A percentile compares a stretch with the other conserved stretches of the same genome.
These are phyloP conservation scores for Boletus reticuloceps DNA, from an alignment of 768 basidiomycete genomes.

Conservation along the genomic window DNA sequence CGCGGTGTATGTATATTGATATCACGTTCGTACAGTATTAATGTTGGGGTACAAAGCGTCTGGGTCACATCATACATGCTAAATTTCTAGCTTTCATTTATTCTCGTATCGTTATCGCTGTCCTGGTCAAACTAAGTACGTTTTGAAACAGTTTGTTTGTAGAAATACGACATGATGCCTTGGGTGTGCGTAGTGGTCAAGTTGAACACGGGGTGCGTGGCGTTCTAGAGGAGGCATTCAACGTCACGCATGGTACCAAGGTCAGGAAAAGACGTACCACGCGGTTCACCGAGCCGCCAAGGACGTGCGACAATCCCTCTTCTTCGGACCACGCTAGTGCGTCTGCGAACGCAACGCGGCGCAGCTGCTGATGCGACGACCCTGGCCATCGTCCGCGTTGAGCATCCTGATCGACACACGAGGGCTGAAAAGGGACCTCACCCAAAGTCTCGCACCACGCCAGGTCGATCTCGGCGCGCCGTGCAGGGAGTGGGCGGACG, in stretches of 20 bases:
- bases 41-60: no score
- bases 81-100: neutral
- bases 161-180: constrained; percentile 70
- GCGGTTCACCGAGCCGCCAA: constrained; percentile 62
- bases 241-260: no score
- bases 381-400: constrained; percentile 25
- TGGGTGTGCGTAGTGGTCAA: constrained; percentile 67
- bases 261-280: constrained; percentile 42
- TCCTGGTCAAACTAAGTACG: constrained; percentile 10
- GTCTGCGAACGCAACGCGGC: constrained; percentile 49
- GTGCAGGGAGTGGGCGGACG: constrained; percentile 46
- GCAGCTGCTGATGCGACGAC: constrained; percentile 22
- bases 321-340: constrained; percentile 69
- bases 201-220: constrained; percentile 78
- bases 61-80: neutral
- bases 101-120: neutral
- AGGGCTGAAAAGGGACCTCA: neutral
- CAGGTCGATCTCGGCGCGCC: constrained; percentile 32
- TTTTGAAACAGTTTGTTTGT: constrained; percentile 52
- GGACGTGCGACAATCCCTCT: constrained; percentile 49
- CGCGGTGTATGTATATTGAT: no score
- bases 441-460: constrained; percentile 38
- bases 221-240: constrained; percentile 51
- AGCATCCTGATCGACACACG: neutral
- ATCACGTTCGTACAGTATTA: no score